A percentile compares a stretch with the other conserved stretches of the same genome.
phyloP scores from a whole-genome alignment of 371 early-diverging fungal genomes.

The Rhizopus stolonifer region DNA sequence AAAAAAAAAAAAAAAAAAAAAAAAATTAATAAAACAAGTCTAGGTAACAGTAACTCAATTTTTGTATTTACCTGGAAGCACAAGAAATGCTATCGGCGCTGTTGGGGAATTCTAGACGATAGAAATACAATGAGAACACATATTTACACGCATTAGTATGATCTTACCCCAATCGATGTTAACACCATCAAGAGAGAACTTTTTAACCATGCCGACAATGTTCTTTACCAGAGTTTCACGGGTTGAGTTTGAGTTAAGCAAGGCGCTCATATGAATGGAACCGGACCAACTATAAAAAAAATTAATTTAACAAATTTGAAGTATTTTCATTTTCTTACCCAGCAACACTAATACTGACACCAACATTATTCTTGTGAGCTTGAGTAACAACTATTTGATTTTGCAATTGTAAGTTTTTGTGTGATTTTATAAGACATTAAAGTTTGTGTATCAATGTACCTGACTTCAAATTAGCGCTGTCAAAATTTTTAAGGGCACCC shows the following conservation, averaged over 20 bases:
- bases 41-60: too few species aligned
- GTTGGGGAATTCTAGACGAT: slow-evolving; percentile 40
- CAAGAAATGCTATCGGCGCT: slow-evolving; percentile 37
- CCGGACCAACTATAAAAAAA: slow-evolving; percentile 39
- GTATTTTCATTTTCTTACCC: slow-evolving; percentile 25
- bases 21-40: too few species aligned
- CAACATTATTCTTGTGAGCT: slow-evolving; percentile 37
- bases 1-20: not conserved
- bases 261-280: slow-evolving; percentile 33
- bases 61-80: slow-evolving; percentile 16
- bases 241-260: slow-evolving; percentile 16
- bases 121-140: not conserved
- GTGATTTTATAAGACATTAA: not conserved
- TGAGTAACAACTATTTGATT: slow-evolving; percentile 29
- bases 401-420: not conserved
- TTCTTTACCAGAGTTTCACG: slow-evolving; percentile 26
- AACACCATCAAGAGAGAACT: slow-evolving; percentile 58
- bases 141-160: not conserved
- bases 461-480: slow-evolving; percentile 6
- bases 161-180: slow-evolving; percentile 59
- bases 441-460: not conserved
- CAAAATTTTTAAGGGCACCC: slow-evolving; percentile 29
- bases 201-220: slow-evolving; percentile 29
- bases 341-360: slow-evolving; percentile 41
- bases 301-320: not conserved